Base-by-base conservation (phyloP, 306 rosid species). In the Begonia fuchsioides region DNA sequence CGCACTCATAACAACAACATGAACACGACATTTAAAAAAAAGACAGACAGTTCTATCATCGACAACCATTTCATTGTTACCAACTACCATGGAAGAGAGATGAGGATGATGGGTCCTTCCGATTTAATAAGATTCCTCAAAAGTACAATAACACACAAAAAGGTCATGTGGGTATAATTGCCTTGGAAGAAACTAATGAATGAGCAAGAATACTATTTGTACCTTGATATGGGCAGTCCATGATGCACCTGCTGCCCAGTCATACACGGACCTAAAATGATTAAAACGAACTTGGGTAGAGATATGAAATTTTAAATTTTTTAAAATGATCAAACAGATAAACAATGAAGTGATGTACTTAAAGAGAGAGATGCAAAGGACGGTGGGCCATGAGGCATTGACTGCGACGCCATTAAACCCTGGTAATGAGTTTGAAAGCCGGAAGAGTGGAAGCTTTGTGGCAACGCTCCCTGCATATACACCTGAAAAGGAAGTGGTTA, bases 231-330 rank as follows among this genome's bases (percentile, higher is more conserved):
- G 32, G 54, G 74, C 68, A 38, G 15, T 35, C 69, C 47, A n/a
- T 52, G 48, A 18, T 63, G 68, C 57, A 52, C 64, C 58, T 66
- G 87, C 44, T 60, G 67, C 35, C 35, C 7, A 57, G 73, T 85
- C 60, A 40, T 60, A 67, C 56, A 57, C 8, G 57, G 14, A 60
- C 79, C 95, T 90, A 78, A 64, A 50, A 72, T 20, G 54, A 62
- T 62, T 46, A 53, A 59, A 56, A 41, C 35, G 51, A 43, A 54
- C 53, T 55, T 52, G 47, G 49, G 9, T 51, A 57, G 57, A 60
- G 57, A 13, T n/a, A 43, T 54, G 58, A 26, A 2, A 13, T 43
- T 26, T 26, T 1, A 26, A 26, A 26, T 4, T 26, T 4, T 26
- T 26, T 5, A 51, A 16, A 51, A 52, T 8, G 20, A 50, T 32